These are phyloP conservation scores for Colletotrichum godetiae DNA, from an alignment of 2,329 filamentous ascomycete genomes.

Conservation along the genomic window DNA sequence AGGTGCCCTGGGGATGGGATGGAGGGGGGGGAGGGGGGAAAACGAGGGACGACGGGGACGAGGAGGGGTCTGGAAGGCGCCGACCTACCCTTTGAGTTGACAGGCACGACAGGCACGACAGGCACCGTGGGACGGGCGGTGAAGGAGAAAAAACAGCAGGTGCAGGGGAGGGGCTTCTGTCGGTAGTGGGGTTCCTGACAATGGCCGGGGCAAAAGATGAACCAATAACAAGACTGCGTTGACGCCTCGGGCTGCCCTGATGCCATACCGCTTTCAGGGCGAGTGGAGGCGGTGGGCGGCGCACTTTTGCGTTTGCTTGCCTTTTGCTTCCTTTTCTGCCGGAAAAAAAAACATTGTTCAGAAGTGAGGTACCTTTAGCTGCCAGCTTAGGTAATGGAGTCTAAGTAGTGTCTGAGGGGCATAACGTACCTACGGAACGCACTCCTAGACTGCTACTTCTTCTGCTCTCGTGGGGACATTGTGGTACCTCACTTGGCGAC, in stretches of 20 bases:
- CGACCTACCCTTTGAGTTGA: background rate
- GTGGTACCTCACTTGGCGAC: background rate
- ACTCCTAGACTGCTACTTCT: background rate
- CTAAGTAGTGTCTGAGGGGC: background rate
- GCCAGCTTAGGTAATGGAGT: background rate
- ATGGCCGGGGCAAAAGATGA: background rate
- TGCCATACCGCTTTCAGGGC: conserved; percentile 34
- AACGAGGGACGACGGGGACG: background rate
- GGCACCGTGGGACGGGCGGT: background rate
- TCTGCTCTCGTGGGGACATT: background rate
- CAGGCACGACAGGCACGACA: background rate
- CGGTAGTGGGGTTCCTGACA: background rate
- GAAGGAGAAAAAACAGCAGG: background rate
- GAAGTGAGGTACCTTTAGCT: too few species aligned
- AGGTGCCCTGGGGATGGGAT: background rate
- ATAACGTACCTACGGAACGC: background rate
- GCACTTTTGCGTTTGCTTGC: conserved; percentile 28
- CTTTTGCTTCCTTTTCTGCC: conserved; percentile 19
- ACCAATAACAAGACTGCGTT: background rate
- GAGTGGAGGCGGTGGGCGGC: conserved; percentile 23
- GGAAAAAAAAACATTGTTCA: too few species aligned
- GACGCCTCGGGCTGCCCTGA: conserved; percentile 26
- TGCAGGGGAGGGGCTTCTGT: background rate
- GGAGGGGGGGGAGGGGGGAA: background rate
- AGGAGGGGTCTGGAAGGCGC: background rate